Conservation (phyloP, 2,329 filamentous ascomycete species). For the Xylaria sp. region DNA sequence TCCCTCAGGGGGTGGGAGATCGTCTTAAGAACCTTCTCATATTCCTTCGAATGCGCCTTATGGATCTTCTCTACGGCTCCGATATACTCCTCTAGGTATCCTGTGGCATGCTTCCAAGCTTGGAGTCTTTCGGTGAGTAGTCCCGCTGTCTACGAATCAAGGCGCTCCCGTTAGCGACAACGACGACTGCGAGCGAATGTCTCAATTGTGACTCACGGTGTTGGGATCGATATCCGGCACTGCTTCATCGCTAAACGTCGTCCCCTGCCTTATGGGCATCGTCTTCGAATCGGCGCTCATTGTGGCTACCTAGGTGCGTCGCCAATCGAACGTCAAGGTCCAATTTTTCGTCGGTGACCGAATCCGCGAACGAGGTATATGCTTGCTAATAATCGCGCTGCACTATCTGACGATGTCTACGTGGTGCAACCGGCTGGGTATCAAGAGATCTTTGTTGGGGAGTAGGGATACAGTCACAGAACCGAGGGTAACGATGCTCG, state of each 20-base stretch:
- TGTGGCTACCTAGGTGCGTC: conserved; percentile 1
- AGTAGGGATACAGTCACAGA: no score
- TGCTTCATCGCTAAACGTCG: conserved; percentile 58
- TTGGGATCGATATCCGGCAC: conserved; percentile 61
- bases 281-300: conserved; percentile 38
- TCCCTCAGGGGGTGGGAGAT: conserved; percentile 85
- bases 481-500: neutral
- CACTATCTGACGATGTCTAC: neutral
- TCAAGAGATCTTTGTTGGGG: neutral
- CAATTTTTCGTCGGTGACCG: neutral
- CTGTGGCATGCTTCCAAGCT: conserved; percentile 95
- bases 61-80: conserved; percentile 83
- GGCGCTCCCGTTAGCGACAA: conserved; percentile 8
- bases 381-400: neutral
- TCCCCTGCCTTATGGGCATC: conserved; percentile 52
- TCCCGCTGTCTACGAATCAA: conserved; percentile 64
- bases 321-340: neutral
- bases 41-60: conserved; percentile 85
- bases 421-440: neutral
- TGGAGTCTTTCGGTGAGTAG: conserved; percentile 85
- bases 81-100: conserved; percentile 89
- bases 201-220: conserved; percentile 48
- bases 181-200: conserved; percentile 3
- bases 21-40: conserved; percentile 92
- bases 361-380: neutral